Conservation (phyloP, 768 basidiomycete genomes). For the Pisolithus microcarpus region DNA sequence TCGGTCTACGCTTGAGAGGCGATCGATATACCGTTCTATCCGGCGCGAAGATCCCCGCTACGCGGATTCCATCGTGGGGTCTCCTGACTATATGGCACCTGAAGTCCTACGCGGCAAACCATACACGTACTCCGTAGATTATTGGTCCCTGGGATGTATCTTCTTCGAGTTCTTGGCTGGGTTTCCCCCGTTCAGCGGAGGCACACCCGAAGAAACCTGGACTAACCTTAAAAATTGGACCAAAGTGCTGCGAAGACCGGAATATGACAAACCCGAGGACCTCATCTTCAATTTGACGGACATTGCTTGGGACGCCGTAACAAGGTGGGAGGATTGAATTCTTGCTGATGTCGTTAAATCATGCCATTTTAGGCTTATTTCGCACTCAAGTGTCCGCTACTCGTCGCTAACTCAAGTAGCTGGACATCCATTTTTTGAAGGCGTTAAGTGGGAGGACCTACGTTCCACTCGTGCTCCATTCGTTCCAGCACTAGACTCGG, state of each 20-base stretch:
- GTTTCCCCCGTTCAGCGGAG: conserved; percentile 96
- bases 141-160: conserved; percentile 98
- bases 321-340: conserved; percentile 43
- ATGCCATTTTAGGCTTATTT: conserved; percentile 57
- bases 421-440: conserved; percentile 76
- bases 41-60: conserved; percentile 86
- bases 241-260: conserved; percentile 82
- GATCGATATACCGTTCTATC: conserved; percentile 90
- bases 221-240: conserved; percentile 98
- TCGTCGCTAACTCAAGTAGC: conserved; percentile 66
- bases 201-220: conserved; percentile 97
- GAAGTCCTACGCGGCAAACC: conserved; percentile 91
- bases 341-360: conserved; percentile 1
- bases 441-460: conserved; percentile 70
- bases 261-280: conserved; percentile 94
- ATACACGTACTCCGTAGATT: conserved; percentile 94
- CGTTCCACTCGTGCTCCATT: conserved; percentile 78
- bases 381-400: conserved; percentile 77
- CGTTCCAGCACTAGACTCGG: conserved; percentile 89
- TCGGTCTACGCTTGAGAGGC: conserved; percentile 88
- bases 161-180: conserved; percentile 95
- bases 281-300: conserved; percentile 94
- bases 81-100: conserved; percentile 97
- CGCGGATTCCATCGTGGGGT: conserved; percentile 96
- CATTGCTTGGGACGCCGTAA: conserved; percentile 90